phyloP scores from a whole-genome alignment of 179 eudicot genomes.

The Monotropa hypopitys region DNA sequence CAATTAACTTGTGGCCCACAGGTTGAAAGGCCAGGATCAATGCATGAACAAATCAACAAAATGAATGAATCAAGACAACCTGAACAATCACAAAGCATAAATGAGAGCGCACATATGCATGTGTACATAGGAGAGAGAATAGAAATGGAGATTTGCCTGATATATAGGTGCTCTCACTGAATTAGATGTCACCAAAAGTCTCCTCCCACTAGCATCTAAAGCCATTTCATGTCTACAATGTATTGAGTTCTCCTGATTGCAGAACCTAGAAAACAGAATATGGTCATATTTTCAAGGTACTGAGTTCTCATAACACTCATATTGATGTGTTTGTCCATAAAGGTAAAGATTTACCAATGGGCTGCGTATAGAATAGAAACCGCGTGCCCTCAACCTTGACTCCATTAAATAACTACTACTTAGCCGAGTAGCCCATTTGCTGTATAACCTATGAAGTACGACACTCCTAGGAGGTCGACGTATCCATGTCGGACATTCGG shows the following conservation, averaged over 20 bases:
- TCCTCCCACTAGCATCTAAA: conserved; percentile 76
- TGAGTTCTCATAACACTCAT: not conserved
- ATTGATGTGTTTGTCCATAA: not conserved
- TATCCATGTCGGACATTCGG: too few relatives aligned
- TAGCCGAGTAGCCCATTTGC: not conserved
- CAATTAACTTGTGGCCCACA: not conserved
- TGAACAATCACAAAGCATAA: not conserved
- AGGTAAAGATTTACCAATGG: not conserved
- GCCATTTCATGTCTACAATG: conserved; percentile 70
- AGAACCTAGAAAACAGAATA: conserved; percentile 39
- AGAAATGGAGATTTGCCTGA: conserved; percentile 35
- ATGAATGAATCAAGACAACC: not conserved
- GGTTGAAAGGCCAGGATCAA: not conserved
- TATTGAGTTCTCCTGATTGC: conserved; percentile 23
- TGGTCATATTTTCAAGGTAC: not conserved
- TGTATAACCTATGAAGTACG: too few relatives aligned
- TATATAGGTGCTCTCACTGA: conserved; percentile 82
- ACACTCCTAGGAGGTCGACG: too few relatives aligned
- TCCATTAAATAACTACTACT: not conserved
- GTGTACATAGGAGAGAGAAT: not conserved
- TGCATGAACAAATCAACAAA: not conserved
- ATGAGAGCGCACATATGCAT: not conserved
- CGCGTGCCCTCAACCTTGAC: not conserved
- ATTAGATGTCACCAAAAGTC: conserved; percentile 75
- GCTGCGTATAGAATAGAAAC: not conserved